Percentiles rank a stretch among this genome's conserved stretches.
Evolutionary conservation across 2,329 filamentous ascomycete genomes (phyloP).

Genomic region (Fusarium nanum): DNA sequence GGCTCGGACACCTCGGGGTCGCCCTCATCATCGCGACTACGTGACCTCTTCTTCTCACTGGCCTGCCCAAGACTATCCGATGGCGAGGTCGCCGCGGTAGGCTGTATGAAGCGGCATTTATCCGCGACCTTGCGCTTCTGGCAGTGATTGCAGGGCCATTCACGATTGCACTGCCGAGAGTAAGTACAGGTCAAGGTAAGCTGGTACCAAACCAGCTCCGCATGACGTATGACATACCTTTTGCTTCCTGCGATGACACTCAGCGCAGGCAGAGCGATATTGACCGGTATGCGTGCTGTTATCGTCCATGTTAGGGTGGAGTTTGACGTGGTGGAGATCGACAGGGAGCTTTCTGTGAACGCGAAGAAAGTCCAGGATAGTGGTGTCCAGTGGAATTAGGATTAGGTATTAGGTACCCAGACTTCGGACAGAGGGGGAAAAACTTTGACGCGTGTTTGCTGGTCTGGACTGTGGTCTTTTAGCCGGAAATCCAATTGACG

Average conservation of each 20-base stretch:
- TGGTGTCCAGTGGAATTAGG: neutral
- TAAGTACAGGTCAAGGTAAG: slow-evolving; percentile 12
- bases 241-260: slow-evolving; percentile 57
- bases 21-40: slow-evolving; percentile 32
- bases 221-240: slow-evolving; percentile 47
- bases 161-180: slow-evolving; percentile 51
- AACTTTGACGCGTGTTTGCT: slow-evolving; percentile 34
- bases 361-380: slow-evolving; percentile 26
- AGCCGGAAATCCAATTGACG: neutral
- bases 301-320: slow-evolving; percentile 50
- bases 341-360: slow-evolving; percentile 28
- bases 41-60: slow-evolving; percentile 42
- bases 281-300: slow-evolving; percentile 56
- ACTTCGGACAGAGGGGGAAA: slow-evolving; percentile 18
- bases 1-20: slow-evolving; percentile 35
- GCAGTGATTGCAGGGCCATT: slow-evolving; percentile 55
- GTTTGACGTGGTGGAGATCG: slow-evolving; percentile 43
- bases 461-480: neutral
- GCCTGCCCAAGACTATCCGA: slow-evolving; percentile 33
- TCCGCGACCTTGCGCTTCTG: slow-evolving; percentile 53
- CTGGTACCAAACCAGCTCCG: neutral
- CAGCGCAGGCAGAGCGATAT: slow-evolving; percentile 55
- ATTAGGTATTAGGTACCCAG: neutral
- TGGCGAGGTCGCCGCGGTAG: slow-evolving; percentile 34
- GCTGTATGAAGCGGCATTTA: slow-evolving; percentile 49